phyloP scores from a whole-genome alignment of 1,284 basidiomycete species.

The Cryptococcus sp. region DNA sequence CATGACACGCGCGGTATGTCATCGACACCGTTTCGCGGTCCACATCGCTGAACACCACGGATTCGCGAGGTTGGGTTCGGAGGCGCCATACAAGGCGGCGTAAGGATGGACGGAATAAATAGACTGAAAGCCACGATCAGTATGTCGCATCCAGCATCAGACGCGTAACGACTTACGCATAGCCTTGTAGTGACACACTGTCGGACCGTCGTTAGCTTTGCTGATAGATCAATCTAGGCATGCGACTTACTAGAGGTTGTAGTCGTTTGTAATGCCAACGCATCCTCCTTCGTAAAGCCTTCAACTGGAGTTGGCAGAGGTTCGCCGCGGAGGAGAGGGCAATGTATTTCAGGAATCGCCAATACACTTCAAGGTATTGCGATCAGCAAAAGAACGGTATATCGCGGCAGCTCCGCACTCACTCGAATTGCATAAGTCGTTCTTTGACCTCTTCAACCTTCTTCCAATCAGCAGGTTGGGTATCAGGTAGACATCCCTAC shows the following conservation, averaged over 20 bases:
- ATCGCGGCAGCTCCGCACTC: constrained; percentile 11
- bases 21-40: constrained; percentile 32
- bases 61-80: constrained; percentile 19
- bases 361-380: constrained; percentile 10
- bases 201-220: not conserved
- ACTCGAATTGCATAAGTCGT: constrained; percentile 31
- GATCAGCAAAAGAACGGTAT: not conserved
- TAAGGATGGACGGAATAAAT: constrained; percentile 43
- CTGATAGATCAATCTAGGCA: not conserved
- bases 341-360: constrained; percentile 30
- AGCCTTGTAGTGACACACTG: constrained; percentile 44
- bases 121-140: constrained; percentile 19
- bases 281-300: constrained; percentile 23
- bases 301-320: constrained; percentile 24
- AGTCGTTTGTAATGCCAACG: constrained; percentile 19
- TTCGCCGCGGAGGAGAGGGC: constrained; percentile 33
- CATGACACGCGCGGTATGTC: constrained; percentile 39
- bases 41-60: constrained; percentile 21
- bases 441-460: constrained; percentile 31
- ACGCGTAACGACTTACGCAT: constrained; percentile 29
- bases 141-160: not conserved
- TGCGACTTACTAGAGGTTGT: constrained; percentile 27
- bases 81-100: constrained; percentile 39
- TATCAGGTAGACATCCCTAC: constrained; percentile 38
- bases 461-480: constrained; percentile 30